Base-by-base conservation (phyloP, 2,329 filamentous ascomycete genomes). In the Lasiodiplodia citricola region DNA sequence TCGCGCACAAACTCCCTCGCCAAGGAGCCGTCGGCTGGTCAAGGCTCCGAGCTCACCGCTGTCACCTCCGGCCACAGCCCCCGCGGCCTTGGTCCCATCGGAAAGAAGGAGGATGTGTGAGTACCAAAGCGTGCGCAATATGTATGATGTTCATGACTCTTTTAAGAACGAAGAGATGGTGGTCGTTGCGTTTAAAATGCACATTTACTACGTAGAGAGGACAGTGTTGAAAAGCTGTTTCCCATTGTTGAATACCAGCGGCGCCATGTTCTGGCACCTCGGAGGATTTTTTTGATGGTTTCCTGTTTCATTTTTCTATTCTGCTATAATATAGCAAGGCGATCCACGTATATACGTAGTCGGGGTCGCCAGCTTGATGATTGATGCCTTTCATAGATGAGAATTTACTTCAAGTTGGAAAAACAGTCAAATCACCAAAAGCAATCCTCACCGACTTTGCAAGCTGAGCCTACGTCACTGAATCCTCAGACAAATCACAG, bases 1-100 rank as follows among this genome's bases (percentile, higher is more conserved):
- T 70, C 72, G 66, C 68, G 68, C 60, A 72, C 72, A 21, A 67
- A 60, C 56, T 60, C 55, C 18, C 56, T 67, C 21, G 66, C 66
- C 44, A 67, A 67, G 66, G 66, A 67, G 28, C 25, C 56, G 28
- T 52, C 55, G 23, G 44, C 66, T 16, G 66, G 66, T 7, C 55
- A 37, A 8, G 55, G 44, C 28, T 60, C 55, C 3, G 66, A 55
- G 2, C 47, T 67, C 28, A 62, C 66, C 14, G 66, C 66, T 31
- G 47, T 67, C 23, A 31, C 21, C 6, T 67, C 64, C 4, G 57
- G 57, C 14, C 57, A 62, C 14, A 62, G 57, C 38, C 57, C 57
- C 8, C 57, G 57, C 8, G 41, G 58, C 2, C 23, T 63, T 41
- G 58, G 58, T 6, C 18, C 58, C 3, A 23, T 63, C 16, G 58